Evolutionary conservation across 2,329 filamentous ascomycete genomes (phyloP).

Genomic region (Neurospora crassa): DNA sequence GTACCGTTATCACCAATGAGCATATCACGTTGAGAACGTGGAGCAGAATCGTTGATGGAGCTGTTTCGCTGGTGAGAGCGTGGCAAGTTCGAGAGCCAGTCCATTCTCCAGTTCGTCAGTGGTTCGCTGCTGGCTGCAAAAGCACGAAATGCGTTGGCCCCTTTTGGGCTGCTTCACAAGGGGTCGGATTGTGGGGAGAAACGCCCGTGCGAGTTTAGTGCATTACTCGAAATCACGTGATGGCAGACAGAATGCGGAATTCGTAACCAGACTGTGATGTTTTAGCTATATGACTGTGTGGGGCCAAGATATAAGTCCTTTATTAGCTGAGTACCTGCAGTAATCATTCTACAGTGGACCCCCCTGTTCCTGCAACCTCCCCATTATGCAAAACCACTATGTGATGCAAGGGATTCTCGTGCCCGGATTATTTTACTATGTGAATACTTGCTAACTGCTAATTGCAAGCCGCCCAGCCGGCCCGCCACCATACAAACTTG

Average conservation of each 20-base stretch:
- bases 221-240: not conserved
- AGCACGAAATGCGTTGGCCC: not conserved
- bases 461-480: too few relatives aligned
- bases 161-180: not conserved
- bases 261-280: not conserved
- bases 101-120: not conserved
- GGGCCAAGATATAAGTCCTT: not conserved
- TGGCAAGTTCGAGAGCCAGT: not conserved
- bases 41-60: not conserved
- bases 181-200: not conserved
- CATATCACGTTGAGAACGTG: not conserved
- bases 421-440: too few relatives aligned
- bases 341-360: not conserved
- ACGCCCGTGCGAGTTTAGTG: not conserved
- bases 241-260: not conserved
- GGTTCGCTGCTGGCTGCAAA: not conserved
- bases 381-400: too few relatives aligned
- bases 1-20: not conserved
- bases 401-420: too few relatives aligned
- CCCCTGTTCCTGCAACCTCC: too few relatives aligned
- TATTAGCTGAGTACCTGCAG: not conserved
- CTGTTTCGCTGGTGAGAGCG: not conserved
- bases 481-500: too few relatives aligned
- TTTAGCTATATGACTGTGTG: not conserved
- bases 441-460: too few relatives aligned